These are phyloP conservation scores for sorghum (Sorghum bicolor) DNA, from an alignment of 176 grass and related monocot genomes.

Conservation along the genomic window Sorghum_bicolor_NCBIv3 NC_012876.2:5787501-5788000, in stretches of 20 bases:
- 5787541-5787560: neutral
- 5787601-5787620: conserved; percentile 40
- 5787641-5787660: conserved; percentile 28
- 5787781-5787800: conserved; percentile 44
- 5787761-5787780: conserved; percentile 22
- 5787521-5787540: neutral
- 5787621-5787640: conserved; percentile 33
- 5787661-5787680: conserved; percentile 10
- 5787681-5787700: conserved; percentile 23
- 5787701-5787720: conserved; percentile 11
- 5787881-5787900: neutral
- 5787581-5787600: conserved; percentile 23
- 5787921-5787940: neutral
- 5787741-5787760: conserved; percentile 31
- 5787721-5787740: conserved; percentile 26
- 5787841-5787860: neutral
- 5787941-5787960: neutral
- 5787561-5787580: conserved; percentile 31
- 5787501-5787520: neutral
- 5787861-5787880: neutral
- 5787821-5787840: neutral
- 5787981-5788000: neutral
- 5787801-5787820: conserved; percentile 26
- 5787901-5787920: neutral
- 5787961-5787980: neutral